Evolutionary conservation across 345 rosid genomes (phyloP).

Genomic region (Syzygium oleosum): DNA sequence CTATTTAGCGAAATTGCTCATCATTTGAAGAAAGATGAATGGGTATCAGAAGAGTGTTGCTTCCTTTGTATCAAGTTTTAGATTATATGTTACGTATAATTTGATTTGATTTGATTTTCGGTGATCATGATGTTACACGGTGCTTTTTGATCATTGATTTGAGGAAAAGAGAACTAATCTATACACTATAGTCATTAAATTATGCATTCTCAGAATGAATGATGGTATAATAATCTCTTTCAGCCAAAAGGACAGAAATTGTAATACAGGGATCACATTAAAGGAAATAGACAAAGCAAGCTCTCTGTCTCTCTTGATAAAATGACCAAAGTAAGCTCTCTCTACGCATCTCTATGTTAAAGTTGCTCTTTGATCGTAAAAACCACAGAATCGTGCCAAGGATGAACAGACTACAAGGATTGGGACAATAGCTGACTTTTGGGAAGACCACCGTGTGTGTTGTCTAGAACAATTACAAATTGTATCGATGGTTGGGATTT

Average conservation of each 20-base stretch:
- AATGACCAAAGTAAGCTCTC: not conserved
- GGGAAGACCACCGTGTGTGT: not conserved
- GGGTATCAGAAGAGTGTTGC: not conserved
- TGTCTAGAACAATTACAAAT: not conserved
- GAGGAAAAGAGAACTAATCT: not conserved
- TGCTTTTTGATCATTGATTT: not conserved
- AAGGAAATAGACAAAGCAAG: not conserved
- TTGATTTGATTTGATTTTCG: not conserved
- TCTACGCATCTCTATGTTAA: not conserved
- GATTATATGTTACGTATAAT: not conserved
- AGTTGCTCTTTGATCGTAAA: not conserved
- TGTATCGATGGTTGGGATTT: not conserved
- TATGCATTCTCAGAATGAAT: not conserved
- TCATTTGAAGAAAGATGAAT: not conserved
- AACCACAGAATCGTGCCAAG: not conserved
- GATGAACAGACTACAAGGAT: not conserved
- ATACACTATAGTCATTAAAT: not conserved
- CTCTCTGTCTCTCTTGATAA: not conserved
- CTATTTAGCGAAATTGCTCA: not conserved
- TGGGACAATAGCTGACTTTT: not conserved
- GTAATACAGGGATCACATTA: not conserved
- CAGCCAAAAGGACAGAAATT: not conserved
- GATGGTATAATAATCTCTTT: not conserved
- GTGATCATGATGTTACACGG: not conserved
- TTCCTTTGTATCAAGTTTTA: not conserved